Evolutionary conservation across 2,329 filamentous ascomycete species (phyloP).

Genomic region (Stagonosporopsis tanaceti): DNA sequence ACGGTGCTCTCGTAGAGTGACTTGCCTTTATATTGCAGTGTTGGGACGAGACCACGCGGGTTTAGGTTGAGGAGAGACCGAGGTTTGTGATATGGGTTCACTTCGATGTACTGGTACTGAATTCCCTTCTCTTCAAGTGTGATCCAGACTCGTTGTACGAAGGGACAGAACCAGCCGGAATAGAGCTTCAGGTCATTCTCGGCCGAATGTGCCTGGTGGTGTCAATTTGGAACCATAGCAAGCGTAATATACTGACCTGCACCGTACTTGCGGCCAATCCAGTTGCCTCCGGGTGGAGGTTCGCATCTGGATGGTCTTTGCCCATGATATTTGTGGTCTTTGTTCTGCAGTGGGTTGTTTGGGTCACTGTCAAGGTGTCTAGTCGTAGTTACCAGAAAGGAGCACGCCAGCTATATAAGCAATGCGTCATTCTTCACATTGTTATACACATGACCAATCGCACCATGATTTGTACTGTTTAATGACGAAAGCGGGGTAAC

Average conservation of each 20-base stretch:
- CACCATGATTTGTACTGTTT: conserved; percentile 16
- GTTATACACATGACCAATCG: conserved; percentile 16
- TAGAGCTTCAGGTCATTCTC: conserved; percentile 70
- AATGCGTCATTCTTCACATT: conserved; percentile 1
- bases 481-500: conserved; percentile 32
- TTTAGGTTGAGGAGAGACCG: conserved; percentile 74
- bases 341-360: background rate
- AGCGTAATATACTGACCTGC: conserved; percentile 25
- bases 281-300: conserved; percentile 47
- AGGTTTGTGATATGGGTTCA: conserved; percentile 80
- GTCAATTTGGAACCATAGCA: background rate
- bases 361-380: conserved; percentile 1
- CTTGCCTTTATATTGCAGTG: conserved; percentile 64
- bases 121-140: conserved; percentile 76
- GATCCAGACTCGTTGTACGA: conserved; percentile 75
- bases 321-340: conserved; percentile 31
- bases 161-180: conserved; percentile 76
- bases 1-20: conserved; percentile 77
- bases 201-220: conserved; percentile 35
- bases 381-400: conserved; percentile 12
- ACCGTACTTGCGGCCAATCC: conserved; percentile 43
- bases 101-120: conserved; percentile 72
- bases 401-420: background rate
- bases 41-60: conserved; percentile 78
- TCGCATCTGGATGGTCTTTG: conserved; percentile 47